A percentile compares a stretch with the other conserved stretches of the same genome.
Conservation (phyloP, 1,284 basidiomycete species). For the Irpex rosettiformis region DNA sequence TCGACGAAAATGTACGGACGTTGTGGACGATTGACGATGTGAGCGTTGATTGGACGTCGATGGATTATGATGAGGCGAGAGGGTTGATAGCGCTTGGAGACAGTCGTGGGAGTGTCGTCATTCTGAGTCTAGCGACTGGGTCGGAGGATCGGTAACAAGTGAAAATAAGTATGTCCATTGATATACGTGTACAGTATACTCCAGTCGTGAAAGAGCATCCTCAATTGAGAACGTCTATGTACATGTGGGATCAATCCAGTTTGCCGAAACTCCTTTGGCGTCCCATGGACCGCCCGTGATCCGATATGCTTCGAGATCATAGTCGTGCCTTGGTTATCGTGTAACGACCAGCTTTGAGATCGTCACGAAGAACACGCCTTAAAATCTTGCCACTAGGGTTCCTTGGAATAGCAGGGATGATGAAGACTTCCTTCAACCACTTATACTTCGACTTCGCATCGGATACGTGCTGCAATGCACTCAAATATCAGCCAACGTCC, state of each 20-base stretch:
- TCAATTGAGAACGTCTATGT: too few relatives aligned
- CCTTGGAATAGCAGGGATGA: conserved; percentile 17
- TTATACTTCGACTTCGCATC: conserved; percentile 18
- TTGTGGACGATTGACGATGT: conserved; percentile 23
- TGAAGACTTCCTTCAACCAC: conserved; percentile 14
- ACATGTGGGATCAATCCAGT: too few relatives aligned
- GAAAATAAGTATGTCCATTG: too few relatives aligned
- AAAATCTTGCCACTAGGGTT: conserved; percentile 19
- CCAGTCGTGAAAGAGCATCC: too few relatives aligned
- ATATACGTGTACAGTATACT: too few relatives aligned
- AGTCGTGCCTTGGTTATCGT: neutral
- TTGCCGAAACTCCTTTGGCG: too few relatives aligned
- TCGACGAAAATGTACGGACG: conserved; percentile 18
- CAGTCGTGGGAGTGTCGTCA: conserved; percentile 39
- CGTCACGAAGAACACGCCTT: conserved; percentile 13
- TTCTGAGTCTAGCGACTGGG: neutral
- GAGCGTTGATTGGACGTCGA: conserved; percentile 45
- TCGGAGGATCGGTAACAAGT: too few relatives aligned
- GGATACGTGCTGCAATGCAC: conserved; percentile 11
- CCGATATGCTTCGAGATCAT: neutral
- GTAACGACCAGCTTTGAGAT: neutral
- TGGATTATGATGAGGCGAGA: conserved; percentile 55
- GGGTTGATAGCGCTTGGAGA: conserved; percentile 51
- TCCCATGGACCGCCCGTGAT: too few relatives aligned
- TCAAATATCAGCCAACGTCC: neutral